Percentiles rank a stretch among this genome's conserved stretches.
phyloP scores from a whole-genome alignment of 2,329 filamentous ascomycete species.

The Aureobasidium melanogenum region DNA sequence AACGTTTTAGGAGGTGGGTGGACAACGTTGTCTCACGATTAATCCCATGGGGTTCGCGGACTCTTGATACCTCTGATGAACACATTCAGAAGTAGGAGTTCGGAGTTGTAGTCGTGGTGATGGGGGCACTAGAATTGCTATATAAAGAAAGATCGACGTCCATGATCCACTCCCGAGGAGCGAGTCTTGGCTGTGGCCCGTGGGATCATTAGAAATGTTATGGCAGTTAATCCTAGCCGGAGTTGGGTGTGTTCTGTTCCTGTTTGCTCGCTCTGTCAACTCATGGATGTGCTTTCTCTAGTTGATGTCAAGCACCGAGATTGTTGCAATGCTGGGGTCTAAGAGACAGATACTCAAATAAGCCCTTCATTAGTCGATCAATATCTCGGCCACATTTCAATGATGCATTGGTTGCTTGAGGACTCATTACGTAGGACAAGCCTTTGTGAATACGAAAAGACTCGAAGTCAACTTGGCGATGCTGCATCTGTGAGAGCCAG shows the following conservation, averaged over 20 bases:
- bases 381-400: not conserved
- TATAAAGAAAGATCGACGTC: slow-evolving; percentile 1
- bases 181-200: not conserved
- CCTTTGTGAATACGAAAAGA: not conserved
- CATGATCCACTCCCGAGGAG: slow-evolving; percentile 1
- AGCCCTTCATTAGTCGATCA: not conserved
- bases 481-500: not conserved
- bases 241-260: too few relatives aligned
- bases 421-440: not conserved
- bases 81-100: too few relatives aligned
- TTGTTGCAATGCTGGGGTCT: not conserved
- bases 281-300: not conserved
- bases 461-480: not conserved
- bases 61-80: too few relatives aligned
- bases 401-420: too few relatives aligned
- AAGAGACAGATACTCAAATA: not conserved
- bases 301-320: not conserved
- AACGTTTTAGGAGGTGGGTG: not conserved
- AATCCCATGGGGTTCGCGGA: not conserved
- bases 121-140: not conserved
- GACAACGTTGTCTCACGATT: not conserved
- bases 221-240: not conserved
- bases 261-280: not conserved
- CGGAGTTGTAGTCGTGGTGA: not conserved
- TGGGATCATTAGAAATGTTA: not conserved